These are phyloP conservation scores for Sporisorium reilianum DNA, from an alignment of 1,284 basidiomycete genomes.

Conservation along the genomic window DNA sequence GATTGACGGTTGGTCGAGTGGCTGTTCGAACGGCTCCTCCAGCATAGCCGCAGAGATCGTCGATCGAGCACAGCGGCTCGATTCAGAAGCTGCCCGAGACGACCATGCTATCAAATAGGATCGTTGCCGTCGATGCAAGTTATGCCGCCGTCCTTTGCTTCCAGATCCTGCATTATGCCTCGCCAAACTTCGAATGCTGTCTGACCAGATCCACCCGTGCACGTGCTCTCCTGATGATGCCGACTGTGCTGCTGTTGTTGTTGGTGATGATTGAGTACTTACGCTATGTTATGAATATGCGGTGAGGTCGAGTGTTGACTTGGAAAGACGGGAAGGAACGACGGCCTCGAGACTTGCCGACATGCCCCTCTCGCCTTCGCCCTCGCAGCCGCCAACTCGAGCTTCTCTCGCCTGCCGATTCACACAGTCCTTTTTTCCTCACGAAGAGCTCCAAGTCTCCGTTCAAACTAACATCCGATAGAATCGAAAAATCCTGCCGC, in stretches of 20 bases:
- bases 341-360: slow-evolving; percentile 8
- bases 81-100: too few species aligned
- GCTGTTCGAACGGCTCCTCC: not conserved
- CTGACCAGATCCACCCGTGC: not conserved
- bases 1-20: not conserved
- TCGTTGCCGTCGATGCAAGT: not conserved
- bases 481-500: not conserved
- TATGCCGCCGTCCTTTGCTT: not conserved
- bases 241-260: slow-evolving; percentile 7
- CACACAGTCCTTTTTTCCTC: not conserved
- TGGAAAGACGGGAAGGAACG: slow-evolving; percentile 30
- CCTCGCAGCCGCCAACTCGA: not conserved
- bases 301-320: slow-evolving; percentile 49
- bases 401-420: not conserved
- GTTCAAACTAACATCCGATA: slow-evolving; percentile 31
- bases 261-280: slow-evolving; percentile 24
- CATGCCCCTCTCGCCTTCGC: not conserved
- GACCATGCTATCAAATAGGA: not conserved
- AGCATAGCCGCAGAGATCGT: not conserved
- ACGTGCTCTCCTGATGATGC: not conserved
- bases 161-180: not conserved
- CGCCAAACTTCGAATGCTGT: not conserved
- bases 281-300: slow-evolving; percentile 49
- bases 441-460: not conserved
- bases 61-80: not conserved